These are phyloP conservation scores for Kodamaea kakaduensis DNA, from an alignment of 805 yeast genomes.

Conservation along the genomic window DNA sequence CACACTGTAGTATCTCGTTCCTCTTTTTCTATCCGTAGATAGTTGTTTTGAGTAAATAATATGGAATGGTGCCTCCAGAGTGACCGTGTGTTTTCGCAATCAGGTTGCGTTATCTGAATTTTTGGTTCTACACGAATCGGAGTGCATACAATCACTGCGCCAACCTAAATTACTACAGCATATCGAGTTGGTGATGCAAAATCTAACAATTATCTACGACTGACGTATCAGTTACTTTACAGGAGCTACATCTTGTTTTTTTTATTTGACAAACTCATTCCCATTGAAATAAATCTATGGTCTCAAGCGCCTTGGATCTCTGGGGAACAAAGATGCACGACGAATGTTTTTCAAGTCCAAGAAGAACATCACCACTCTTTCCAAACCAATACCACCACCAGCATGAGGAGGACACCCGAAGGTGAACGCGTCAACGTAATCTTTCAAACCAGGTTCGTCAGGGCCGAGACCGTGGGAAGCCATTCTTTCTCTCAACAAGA, in stretches of 20 bases:
- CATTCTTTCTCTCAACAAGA: conserved; percentile 77
- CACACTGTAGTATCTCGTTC: background rate
- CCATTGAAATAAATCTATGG: conserved; percentile 49
- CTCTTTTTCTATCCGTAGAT: background rate
- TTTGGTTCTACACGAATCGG: too few relatives aligned
- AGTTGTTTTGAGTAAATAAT: too few relatives aligned
- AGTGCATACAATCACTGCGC: too few relatives aligned
- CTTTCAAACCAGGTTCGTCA: conserved; percentile 74
- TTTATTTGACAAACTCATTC: too few relatives aligned
- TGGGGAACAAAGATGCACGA: conserved; percentile 98
- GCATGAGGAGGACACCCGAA: conserved; percentile 99
- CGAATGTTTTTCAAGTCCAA: conserved; percentile 95
- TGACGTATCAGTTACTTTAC: background rate
- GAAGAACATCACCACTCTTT: conserved; percentile 98
- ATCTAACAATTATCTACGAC: too few relatives aligned
- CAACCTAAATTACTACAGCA: too few relatives aligned
- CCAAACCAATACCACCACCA: conserved; percentile 99
- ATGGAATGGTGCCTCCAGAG: too few relatives aligned
- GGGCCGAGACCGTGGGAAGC: conserved; percentile 79
- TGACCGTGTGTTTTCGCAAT: too few relatives aligned
- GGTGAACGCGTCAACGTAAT: conserved; percentile 87
- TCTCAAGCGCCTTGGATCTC: conserved; percentile 92
- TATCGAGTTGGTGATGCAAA: too few relatives aligned
- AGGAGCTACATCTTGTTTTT: background rate
- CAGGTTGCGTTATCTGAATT: too few relatives aligned